These are phyloP conservation scores for Colletotrichum sp. DNA, from an alignment of 2,329 filamentous ascomycete species.

Conservation along the genomic window DNA sequence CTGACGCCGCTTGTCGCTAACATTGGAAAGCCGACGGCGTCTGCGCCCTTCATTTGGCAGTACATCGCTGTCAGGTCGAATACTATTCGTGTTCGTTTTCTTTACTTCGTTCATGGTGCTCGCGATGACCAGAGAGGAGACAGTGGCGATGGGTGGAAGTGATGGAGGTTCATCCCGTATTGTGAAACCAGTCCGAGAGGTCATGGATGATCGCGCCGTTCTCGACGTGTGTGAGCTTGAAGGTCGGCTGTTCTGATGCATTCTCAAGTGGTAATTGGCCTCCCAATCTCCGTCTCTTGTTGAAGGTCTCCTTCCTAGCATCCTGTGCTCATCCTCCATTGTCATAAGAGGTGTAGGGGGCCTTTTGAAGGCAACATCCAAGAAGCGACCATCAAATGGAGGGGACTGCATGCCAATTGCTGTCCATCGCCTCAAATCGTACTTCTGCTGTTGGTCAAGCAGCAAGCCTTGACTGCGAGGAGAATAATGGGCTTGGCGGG, in stretches of 20 bases:
- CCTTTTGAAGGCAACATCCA: background rate
- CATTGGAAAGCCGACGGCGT: background rate
- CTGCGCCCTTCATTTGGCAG: constrained; percentile 4
- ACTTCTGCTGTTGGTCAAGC: background rate
- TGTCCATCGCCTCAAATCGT: constrained; percentile 7
- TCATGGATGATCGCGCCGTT: background rate
- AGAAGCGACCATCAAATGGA: background rate
- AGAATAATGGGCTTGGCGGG: background rate
- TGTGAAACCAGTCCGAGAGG: background rate
- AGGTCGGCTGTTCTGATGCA: background rate
- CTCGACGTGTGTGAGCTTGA: background rate
- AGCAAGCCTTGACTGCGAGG: background rate
- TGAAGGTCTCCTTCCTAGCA: background rate
- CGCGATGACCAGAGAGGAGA: background rate
- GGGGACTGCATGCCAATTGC: constrained; percentile 3
- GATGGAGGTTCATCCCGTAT: background rate
- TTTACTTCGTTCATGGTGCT: background rate
- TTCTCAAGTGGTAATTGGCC: background rate
- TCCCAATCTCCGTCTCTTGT: background rate
- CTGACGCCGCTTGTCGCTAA: background rate
- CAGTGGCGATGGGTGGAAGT: background rate
- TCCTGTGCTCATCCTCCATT: constrained; percentile 8
- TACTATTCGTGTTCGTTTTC: background rate
- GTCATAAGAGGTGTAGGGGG: constrained; percentile 3
- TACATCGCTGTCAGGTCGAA: background rate